Evolutionary conservation across 805 yeast genomes (phyloP).

Genomic region (Yamadazyma laniorum): DNA sequence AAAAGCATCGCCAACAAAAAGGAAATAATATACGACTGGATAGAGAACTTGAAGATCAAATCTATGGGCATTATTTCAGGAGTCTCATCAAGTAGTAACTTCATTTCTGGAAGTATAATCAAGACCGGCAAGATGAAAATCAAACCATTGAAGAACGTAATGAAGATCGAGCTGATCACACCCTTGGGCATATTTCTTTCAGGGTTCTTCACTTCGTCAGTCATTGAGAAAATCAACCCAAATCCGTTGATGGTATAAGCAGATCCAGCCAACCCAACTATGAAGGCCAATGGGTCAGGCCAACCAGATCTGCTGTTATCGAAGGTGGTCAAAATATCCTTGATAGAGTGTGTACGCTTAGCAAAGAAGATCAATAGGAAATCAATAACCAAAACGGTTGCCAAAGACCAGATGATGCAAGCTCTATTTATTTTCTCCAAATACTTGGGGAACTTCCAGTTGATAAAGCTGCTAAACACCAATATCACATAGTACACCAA

Average conservation of each 20-base stretch:
- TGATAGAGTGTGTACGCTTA: constrained; percentile 55
- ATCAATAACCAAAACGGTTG: constrained; percentile 68
- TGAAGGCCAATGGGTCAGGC: constrained; percentile 67
- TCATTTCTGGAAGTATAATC: constrained; percentile 67
- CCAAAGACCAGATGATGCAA: constrained; percentile 75
- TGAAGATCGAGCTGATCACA: constrained; percentile 59
- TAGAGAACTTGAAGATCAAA: constrained; percentile 66
- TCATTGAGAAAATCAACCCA: constrained; percentile 76
- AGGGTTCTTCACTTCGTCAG: constrained; percentile 78
- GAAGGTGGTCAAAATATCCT: constrained; percentile 60
- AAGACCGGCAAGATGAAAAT: constrained; percentile 71
- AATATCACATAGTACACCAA: constrained; percentile 56
- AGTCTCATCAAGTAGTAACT: constrained; percentile 50
- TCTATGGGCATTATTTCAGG: constrained; percentile 78
- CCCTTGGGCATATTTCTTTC: constrained; percentile 76
- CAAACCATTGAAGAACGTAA: constrained; percentile 68
- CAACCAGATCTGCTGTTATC: constrained; percentile 76
- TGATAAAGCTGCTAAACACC: constrained; percentile 58
- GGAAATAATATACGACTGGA: constrained; percentile 67
- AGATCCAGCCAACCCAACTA: constrained; percentile 76
- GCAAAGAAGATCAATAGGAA: constrained; percentile 58
- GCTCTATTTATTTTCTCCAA: constrained; percentile 63
- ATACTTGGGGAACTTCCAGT: constrained; percentile 56
- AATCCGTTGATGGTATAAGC: constrained; percentile 80
- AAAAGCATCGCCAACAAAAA: constrained; percentile 64